Evolutionary conservation across 108 stramenopile genomes (phyloP).

Genomic region (Skeletonema grethae): DNA sequence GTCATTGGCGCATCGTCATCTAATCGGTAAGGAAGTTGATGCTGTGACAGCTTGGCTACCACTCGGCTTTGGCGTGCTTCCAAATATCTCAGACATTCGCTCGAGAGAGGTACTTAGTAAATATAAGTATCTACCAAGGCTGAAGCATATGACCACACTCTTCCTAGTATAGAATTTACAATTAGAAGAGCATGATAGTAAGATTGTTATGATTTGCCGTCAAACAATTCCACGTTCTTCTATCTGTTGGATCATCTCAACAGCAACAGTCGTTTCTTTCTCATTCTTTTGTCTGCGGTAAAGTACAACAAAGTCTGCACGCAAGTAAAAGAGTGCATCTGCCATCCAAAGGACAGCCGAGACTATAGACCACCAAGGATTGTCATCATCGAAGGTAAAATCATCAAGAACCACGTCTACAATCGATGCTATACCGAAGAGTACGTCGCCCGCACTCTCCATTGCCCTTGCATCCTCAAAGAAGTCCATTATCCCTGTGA

Average conservation of each 20-base stretch:
- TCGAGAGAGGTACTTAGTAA: too few relatives aligned
- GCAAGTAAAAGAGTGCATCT: slow-evolving; percentile 42
- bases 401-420: slow-evolving; percentile 34
- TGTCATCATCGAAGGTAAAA: slow-evolving; percentile 31
- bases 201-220: too few relatives aligned
- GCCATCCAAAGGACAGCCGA: slow-evolving; percentile 32
- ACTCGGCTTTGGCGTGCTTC: too few relatives aligned
- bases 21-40: too few relatives aligned
- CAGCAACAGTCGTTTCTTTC: background rate
- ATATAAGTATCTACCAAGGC: too few relatives aligned
- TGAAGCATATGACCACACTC: too few relatives aligned
- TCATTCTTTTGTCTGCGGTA: background rate
- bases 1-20: too few relatives aligned
- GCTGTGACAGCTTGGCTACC: too few relatives aligned
- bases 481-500: background rate
- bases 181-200: too few relatives aligned
- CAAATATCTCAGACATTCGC: too few relatives aligned
- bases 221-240: too few relatives aligned
- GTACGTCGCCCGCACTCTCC: slow-evolving; percentile 33
- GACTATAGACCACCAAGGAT: slow-evolving; percentile 36
- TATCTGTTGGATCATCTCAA: background rate
- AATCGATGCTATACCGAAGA: slow-evolving; percentile 41
- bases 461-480: slow-evolving; percentile 32
- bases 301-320: slow-evolving; percentile 37
- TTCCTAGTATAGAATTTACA: too few relatives aligned